Evolutionary conservation across 495 filamentous ascomycete genomes (phyloP), one percentile per base, ranked within the genome.

Genomic region (Penicillium flavigenum): DNA sequence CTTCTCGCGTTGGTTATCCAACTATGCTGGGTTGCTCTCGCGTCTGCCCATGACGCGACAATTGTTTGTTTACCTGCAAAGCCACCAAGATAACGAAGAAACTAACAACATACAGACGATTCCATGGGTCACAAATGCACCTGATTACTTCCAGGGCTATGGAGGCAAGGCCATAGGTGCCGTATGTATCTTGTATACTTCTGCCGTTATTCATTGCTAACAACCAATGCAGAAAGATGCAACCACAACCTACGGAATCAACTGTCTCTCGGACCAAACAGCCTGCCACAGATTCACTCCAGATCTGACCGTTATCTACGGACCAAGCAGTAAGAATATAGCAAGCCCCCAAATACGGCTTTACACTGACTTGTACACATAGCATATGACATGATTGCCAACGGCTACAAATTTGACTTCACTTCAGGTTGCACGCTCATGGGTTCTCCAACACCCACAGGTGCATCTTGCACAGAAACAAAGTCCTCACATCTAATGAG

Each of bases 81-180:
- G 2, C 6, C 7, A 16, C 5, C 5, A 39, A 7, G 7, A 39
- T 39, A 39, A 7, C 12, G 1, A 12, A 9, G 3, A 9, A n/a
- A 14, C 52, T 54, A 36, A 54, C 31, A 26, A 29, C 31, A 36
- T 2, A 54, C 24, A 55, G 53, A 47, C 53, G 0, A 47, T 55
- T 6, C 53, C 53, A 17, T 55, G 42, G 42, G 44, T 55, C 10
- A 36, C 43, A 10, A 32, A 47, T 12, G 53, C 20, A 0, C 53
- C 53, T 5, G 53, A 47, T 36, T 55, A 47, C 42, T 47, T 55
- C 43, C 19, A 55, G 10, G 53, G 53, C 22, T 55, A 55, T 45
- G 53, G 53, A 1, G 53, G 9, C 20, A 39, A 55, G 34, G 43
- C 12, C 9, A 16, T 55, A 8, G 53, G 32, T 20, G 32, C 34